Conservation (phyloP, 2,329 filamentous ascomycete species). For the Sphaerostilbella broomeana region DNA sequence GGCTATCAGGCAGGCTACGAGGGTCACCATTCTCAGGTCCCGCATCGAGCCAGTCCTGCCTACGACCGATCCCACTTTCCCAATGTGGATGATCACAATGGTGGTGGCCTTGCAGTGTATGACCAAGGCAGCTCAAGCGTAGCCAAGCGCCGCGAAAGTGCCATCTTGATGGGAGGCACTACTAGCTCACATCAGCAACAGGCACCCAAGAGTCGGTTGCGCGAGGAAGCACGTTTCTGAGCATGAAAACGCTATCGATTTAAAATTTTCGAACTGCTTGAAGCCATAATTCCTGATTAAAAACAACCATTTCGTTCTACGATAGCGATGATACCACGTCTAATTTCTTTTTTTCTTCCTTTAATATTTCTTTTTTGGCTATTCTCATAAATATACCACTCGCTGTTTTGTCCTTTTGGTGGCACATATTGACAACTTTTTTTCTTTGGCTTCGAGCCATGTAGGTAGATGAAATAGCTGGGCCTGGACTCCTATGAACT, state of each 20-base stretch:
- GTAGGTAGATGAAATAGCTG: too few species aligned
- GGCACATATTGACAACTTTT: too few species aligned
- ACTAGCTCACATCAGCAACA: slow-evolving; percentile 43
- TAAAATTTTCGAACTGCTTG: slow-evolving; percentile 6
- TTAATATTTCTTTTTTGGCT: neutral
- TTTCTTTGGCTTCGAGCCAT: too few species aligned
- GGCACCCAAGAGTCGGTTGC: slow-evolving; percentile 45
- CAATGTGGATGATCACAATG: slow-evolving; percentile 19
- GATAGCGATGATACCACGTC: slow-evolving; percentile 17
- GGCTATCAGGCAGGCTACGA: slow-evolving; percentile 28
- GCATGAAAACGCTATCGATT: slow-evolving; percentile 16
- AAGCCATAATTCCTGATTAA: slow-evolving; percentile 21
- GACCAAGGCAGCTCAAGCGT: slow-evolving; percentile 26
- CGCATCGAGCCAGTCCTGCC: slow-evolving; percentile 23
- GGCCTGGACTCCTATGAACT: too few species aligned
- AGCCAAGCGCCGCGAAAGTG: slow-evolving; percentile 51
- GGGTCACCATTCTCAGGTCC: slow-evolving; percentile 14
- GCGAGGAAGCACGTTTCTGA: slow-evolving; percentile 48
- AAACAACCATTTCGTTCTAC: slow-evolving; percentile 28
- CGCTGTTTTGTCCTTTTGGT: too few species aligned
- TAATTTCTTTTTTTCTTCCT: slow-evolving; percentile 2
- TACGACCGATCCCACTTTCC: slow-evolving; percentile 35
- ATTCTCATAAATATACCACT: neutral
- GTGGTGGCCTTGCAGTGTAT: slow-evolving; percentile 18
- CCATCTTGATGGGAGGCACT: slow-evolving; percentile 48